Percentiles rank a stretch among this genome's conserved stretches.
Conservation (phyloP, 768 basidiomycete genomes). For the Favolaschia claudopus region DNA sequence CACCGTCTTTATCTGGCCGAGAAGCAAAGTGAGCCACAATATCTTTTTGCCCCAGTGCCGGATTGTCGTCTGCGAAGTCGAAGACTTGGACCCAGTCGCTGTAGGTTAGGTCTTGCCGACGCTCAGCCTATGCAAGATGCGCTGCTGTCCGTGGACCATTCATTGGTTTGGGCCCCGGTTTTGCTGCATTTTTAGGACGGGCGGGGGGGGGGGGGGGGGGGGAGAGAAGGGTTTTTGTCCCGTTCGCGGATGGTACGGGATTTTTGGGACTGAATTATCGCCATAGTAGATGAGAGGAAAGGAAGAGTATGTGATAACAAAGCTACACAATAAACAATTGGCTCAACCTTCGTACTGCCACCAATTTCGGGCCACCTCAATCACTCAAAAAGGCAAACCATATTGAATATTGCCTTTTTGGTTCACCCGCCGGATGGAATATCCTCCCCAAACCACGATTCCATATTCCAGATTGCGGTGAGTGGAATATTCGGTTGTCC, state of each 20-base stretch:
- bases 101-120: conserved; percentile 28
- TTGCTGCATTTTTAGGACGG: background rate
- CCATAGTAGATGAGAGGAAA: background rate
- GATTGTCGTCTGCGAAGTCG: conserved; percentile 29
- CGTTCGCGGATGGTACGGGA: background rate
- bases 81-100: conserved; percentile 36
- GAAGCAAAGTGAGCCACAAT: conserved; percentile 28
- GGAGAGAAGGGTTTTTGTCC: background rate
- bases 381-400: background rate
- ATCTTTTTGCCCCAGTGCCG: conserved; percentile 24
- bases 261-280: background rate
- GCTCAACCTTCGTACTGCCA: no score
- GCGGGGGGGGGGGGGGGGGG: no score
- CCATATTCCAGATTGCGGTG: background rate
- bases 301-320: no score
- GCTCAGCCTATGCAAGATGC: background rate
- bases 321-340: background rate
- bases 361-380: no score
- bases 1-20: conserved; percentile 10
- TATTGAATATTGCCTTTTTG: background rate
- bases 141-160: conserved; percentile 22
- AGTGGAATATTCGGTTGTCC: conserved; percentile 8
- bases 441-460: background rate
- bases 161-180: background rate
- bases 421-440: background rate